Evolutionary conservation across 1,284 basidiomycete genomes (phyloP), one percentile per base, ranked within the genome.

Genomic region (Trichosporon asahii): DNA sequence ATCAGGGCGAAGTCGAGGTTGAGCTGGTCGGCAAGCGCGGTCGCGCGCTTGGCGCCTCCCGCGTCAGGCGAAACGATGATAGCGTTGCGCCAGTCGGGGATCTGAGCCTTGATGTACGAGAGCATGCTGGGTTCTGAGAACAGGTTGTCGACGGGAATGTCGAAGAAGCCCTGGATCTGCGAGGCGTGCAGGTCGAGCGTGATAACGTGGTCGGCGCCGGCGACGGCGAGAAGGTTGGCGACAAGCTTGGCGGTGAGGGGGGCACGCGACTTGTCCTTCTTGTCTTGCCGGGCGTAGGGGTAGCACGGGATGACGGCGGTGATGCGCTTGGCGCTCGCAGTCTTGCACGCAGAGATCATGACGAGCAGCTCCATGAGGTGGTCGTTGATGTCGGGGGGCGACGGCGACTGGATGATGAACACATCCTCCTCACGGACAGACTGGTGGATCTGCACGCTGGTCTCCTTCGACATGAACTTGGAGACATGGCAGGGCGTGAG

Each of bases 91-190:
- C 96, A 99, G 57, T 88, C 91, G 1, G 89, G 88, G 70, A 99
- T 93, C 79, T 90, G 88, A 66, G 88, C 86, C 84, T 95, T 96
- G 85, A 99, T 96, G 83, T 93, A 95, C 9, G 89, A 86, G 74
- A 94, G 87, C 91, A 95, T 93, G 75, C 91, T 85, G 7, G 93
- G 91, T 80, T 95, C 93, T 40, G 91, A 92, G 83, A 90, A 97
- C 68, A 97, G 86, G 84, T 99, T 99, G 86, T 99, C 96, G 69
- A 98, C 95, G 18, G 96, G 97, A 76, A 99, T 95, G 84, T 99
- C 95, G 81, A 99, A 99, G 87, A 99, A 99, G 12, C 96, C 96
- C 83, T 99, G 96, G 75, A 99, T 98, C 86, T 99, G 96, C 76
- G 92, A 94, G 12, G 96, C 97, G 82, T 99, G 96, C 53, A 99